Evolutionary conservation across 2,329 filamentous ascomycete species (phyloP), one percentile per base, ranked within the genome.

Genomic region (Dothistroma septosporum): DNA sequence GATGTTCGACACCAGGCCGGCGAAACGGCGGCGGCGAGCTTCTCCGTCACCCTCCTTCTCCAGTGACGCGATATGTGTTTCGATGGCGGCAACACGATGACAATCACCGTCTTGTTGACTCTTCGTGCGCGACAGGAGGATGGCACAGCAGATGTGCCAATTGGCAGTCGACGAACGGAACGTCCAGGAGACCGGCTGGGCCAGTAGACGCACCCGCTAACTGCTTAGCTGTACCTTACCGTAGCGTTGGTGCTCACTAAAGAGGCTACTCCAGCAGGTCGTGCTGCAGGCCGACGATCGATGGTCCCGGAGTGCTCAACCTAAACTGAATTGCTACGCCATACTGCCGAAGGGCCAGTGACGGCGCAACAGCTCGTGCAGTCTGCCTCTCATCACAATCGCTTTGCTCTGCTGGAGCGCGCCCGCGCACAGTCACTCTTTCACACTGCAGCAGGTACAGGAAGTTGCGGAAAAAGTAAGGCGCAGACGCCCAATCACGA

Each of bases 281-380:
- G 61, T 55, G 50, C 47, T 54, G 48, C 24, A 59, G 56, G 59
- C 53, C 59, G 59, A 59, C 55, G 61, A 61, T 59, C 61, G 55
- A 9, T 57, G 57, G 59, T 55, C 56, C 56, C 56, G 59, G 56
- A 46, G 47, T 28, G 56, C 19, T 57, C 41, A 57, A 57, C 61
- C 61, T 61, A 64, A 59, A 59, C 53, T 48, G 56, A 59, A 46
- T 33, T 57, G n/a, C 55, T 31, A 55, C 53, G 44, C 58, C 58
- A 53, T 57, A 24, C 21, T 50, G 57, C 58, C 41, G 54, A 47
- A 49, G 24, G 44, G 19, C 33, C n/a, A 35, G 49, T 55, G 54
- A 62, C 54, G 61, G 57, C 49, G 61, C 61, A 49, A n/a, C 53
- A 57, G 54, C 61, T 55, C 55, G 55, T 53, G 60, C 57, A 54